Percentiles rank a stretch among this genome's conserved stretches.
These are phyloP conservation scores for Acanthamoeba culbertsoni DNA, from an alignment of 208 protist species.

Conservation along the genomic window DNA sequence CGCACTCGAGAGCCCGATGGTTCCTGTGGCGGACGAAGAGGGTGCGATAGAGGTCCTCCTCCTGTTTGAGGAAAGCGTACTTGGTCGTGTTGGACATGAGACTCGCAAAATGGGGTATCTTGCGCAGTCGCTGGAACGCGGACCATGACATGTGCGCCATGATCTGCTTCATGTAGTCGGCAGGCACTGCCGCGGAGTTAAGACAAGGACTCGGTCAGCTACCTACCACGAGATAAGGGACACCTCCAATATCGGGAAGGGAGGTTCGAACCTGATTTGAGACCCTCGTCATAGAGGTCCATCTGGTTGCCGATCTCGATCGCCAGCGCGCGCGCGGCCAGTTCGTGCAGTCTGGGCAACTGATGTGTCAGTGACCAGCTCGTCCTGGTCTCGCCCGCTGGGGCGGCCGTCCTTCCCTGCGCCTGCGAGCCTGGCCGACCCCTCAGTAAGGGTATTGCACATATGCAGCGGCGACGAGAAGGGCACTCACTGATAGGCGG, in stretches of 20 bases:
- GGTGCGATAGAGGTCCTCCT: conserved; percentile 3
- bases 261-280: background rate
- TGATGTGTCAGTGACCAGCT: too few relatives aligned
- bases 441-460: too few relatives aligned
- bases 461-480: background rate
- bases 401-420: too few relatives aligned
- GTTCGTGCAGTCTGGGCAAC: background rate
- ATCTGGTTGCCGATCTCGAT: background rate
- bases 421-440: too few relatives aligned
- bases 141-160: conserved; percentile 5
- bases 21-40: background rate
- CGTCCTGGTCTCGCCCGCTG: too few relatives aligned
- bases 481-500: background rate
- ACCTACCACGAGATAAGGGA: too few relatives aligned
- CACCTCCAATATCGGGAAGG: too few relatives aligned
- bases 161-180: conserved; percentile 5
- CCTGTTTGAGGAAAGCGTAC: background rate
- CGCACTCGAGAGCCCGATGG: background rate
- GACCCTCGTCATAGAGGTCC: background rate
- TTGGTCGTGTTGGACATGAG: background rate
- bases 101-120: background rate
- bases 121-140: background rate
- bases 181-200: background rate
- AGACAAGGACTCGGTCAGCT: too few relatives aligned
- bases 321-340: background rate